Evolutionary conservation across 257 asterid genomes (phyloP).

Genomic region (Schizonepeta tenuifolia): DNA sequence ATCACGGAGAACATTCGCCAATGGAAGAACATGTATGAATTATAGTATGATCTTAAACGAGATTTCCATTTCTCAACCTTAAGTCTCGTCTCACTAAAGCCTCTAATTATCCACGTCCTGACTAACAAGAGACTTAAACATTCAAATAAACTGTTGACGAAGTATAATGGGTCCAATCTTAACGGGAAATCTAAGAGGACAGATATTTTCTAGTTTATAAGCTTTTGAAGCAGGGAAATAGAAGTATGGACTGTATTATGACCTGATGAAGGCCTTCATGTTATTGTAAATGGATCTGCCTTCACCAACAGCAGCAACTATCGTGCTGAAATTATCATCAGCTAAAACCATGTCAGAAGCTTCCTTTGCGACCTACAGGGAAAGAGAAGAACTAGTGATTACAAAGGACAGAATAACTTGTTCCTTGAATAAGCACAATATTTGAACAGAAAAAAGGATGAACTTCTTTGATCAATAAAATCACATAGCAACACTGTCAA

Average conservation of each 20-base stretch:
- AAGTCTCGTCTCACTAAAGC: constrained; percentile 5
- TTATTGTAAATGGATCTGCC: constrained; percentile 71
- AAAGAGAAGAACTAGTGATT: constrained; percentile 1
- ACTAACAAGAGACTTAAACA: background rate
- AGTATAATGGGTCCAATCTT: background rate
- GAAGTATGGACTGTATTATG: background rate
- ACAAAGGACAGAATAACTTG: background rate
- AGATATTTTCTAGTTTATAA: background rate
- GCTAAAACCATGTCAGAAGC: constrained; percentile 99
- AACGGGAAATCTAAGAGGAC: background rate
- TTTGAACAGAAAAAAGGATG: background rate
- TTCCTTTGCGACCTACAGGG: constrained; percentile 90
- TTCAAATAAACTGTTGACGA: background rate
- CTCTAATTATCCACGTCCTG: background rate
- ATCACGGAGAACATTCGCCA: background rate
- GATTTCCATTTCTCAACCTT: background rate
- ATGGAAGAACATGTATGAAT: background rate
- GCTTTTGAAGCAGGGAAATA: constrained; percentile 15
- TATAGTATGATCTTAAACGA: background rate
- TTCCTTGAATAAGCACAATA: constrained; percentile 14
- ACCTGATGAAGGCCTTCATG: constrained; percentile 99
- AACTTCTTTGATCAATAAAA: background rate
- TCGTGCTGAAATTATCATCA: constrained; percentile 95
- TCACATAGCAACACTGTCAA: background rate
- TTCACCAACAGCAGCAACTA: constrained; percentile 98